Conservation (phyloP, 2,329 filamentous ascomycete genomes). For the Penicillium sp. region DNA sequence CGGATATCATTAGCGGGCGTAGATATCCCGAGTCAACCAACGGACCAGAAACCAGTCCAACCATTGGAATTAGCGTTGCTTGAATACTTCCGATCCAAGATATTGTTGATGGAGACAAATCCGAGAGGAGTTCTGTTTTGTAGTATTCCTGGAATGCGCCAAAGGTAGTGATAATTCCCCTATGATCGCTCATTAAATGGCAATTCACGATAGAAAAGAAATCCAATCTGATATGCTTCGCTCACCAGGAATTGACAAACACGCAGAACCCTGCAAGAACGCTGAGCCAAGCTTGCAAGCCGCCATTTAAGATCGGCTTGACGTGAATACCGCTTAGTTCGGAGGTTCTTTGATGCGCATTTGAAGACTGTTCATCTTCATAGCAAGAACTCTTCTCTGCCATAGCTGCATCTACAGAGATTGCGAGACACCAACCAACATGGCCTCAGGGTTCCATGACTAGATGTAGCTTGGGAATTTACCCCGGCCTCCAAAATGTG, state of each 20-base stretch:
- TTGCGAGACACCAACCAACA: neutral
- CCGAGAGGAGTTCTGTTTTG: slow-evolving; percentile 35
- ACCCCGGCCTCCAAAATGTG: slow-evolving; percentile 17
- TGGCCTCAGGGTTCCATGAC: neutral
- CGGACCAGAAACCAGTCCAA: slow-evolving; percentile 50
- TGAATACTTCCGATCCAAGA: slow-evolving; percentile 51
- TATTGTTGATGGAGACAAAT: slow-evolving; percentile 42
- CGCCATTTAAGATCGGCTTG: slow-evolving; percentile 23
- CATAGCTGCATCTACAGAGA: slow-evolving; percentile 6
- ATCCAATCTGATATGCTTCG: neutral
- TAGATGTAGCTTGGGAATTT: slow-evolving; percentile 5
- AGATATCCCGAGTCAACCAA: slow-evolving; percentile 50
- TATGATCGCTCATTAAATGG: slow-evolving; percentile 9
- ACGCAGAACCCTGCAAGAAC: slow-evolving; percentile 33
- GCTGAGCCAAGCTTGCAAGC: slow-evolving; percentile 29
- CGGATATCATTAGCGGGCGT: slow-evolving; percentile 38
- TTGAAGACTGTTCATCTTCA: neutral
- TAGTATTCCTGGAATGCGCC: slow-evolving; percentile 53
- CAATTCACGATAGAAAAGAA: neutral
- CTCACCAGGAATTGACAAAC: slow-evolving; percentile 35
- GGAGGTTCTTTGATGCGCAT: neutral
- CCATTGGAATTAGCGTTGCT: slow-evolving; percentile 47
- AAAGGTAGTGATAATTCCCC: slow-evolving; percentile 47
- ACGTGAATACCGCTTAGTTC: slow-evolving; percentile 4
- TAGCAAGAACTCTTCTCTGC: slow-evolving; percentile 7